phyloP scores from a whole-genome alignment of 202 grass and related monocot species.

The Brachypodium distachyon region DNA sequence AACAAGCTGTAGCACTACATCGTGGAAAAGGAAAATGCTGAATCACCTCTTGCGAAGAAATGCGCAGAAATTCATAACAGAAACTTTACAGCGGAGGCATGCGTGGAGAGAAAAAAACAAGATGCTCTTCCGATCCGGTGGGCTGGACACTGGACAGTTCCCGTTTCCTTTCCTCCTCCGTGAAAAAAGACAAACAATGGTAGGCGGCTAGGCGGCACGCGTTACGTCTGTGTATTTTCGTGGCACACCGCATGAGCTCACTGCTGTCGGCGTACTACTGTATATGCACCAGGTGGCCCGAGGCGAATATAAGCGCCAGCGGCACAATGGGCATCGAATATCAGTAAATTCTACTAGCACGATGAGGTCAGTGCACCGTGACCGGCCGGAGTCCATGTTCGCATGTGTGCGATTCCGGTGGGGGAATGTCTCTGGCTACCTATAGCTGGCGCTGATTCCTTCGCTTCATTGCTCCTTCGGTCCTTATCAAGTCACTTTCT shows the following conservation, averaged over 20 bases:
- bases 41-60: too few relatives aligned
- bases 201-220: too few relatives aligned
- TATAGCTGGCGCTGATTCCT: background rate
- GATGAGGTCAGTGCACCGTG: background rate
- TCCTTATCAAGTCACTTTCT: too few relatives aligned
- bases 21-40: background rate
- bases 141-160: background rate
- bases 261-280: background rate
- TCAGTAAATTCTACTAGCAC: too few relatives aligned
- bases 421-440: constrained; percentile 18
- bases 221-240: background rate
- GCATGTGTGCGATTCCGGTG: background rate
- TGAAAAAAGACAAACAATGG: background rate
- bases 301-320: background rate
- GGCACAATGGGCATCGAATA: background rate
- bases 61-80: too few relatives aligned
- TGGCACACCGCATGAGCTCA: background rate
- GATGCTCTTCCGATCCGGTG: background rate
- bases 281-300: background rate
- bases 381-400: background rate
- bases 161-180: background rate
- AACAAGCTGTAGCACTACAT: background rate
- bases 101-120: background rate
- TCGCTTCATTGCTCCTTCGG: too few relatives aligned
- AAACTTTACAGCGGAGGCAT: background rate